Evolutionary conservation across 176 grass and related monocot species (phyloP).

Genomic region (Avena atlantica): DNA sequence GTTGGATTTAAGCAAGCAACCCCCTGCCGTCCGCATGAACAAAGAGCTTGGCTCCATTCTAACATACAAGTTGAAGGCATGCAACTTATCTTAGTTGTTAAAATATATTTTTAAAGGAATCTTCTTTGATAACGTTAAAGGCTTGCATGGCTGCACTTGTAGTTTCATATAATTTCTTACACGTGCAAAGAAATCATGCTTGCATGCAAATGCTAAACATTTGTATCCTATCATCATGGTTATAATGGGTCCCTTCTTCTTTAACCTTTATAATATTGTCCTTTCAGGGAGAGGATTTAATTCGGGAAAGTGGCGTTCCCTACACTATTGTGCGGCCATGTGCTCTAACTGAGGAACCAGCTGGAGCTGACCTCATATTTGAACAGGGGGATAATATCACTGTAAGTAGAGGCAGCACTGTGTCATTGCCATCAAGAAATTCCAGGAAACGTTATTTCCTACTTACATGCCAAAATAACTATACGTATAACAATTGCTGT

Average conservation of each 20-base stretch:
- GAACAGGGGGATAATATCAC: constrained; percentile 99
- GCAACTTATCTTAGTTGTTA: background rate
- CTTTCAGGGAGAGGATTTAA: constrained; percentile 92
- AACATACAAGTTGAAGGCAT: constrained; percentile 93
- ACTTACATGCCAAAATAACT: background rate
- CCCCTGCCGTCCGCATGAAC: constrained; percentile 93
- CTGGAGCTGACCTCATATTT: constrained; percentile 94
- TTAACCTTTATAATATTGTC: background rate
- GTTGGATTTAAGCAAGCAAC: constrained; percentile 96
- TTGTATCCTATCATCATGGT: background rate
- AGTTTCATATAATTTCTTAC: background rate
- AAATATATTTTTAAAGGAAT: background rate
- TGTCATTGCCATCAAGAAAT: background rate
- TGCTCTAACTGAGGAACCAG: constrained; percentile 92
- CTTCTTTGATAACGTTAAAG: constrained; percentile 10
- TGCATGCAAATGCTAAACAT: constrained; percentile 22
- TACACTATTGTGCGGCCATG: constrained; percentile 87
- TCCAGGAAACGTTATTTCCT: background rate
- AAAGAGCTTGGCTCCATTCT: constrained; percentile 95
- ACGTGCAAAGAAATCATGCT: constrained; percentile 43
- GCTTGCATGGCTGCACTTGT: constrained; percentile 20
- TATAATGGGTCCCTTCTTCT: constrained; percentile 1
- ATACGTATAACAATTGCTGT: background rate
- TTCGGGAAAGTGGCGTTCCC: constrained; percentile 81
- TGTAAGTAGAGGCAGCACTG: constrained; percentile 49